phyloP scores from a whole-genome alignment of 2,329 filamentous ascomycete species.

The Lecanicillium sp. region DNA sequence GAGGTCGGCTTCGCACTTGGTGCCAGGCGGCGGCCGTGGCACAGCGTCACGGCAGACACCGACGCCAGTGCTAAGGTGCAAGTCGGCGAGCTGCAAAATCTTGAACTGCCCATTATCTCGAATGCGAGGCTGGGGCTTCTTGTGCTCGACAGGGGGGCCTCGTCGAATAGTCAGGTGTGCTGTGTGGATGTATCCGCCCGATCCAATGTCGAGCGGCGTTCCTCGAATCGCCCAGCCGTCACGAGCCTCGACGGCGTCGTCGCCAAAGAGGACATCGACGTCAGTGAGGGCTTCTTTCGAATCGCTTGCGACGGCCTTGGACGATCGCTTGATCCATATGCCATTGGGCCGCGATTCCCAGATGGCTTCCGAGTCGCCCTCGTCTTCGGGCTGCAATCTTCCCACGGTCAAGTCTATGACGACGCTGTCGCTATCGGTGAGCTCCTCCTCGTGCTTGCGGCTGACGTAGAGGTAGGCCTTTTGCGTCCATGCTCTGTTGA shows the following conservation, averaged over 20 bases:
- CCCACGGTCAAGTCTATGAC: constrained; percentile 73
- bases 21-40: constrained; percentile 62
- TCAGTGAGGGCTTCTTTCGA: constrained; percentile 68
- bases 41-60: constrained; percentile 82
- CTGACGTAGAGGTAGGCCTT: constrained; percentile 77
- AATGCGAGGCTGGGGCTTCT: constrained; percentile 69
- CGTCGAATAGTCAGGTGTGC: constrained; percentile 72
- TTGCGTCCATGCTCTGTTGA: constrained; percentile 64
- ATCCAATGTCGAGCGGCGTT: constrained; percentile 64
- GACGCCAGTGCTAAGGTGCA: constrained; percentile 86
- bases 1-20: constrained; percentile 83
- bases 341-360: constrained; percentile 77
- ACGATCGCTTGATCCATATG: constrained; percentile 73
- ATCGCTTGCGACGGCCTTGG: constrained; percentile 66
- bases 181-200: constrained; percentile 52
- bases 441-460: constrained; percentile 79
- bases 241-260: constrained; percentile 85
- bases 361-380: constrained; percentile 42
- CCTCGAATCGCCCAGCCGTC: constrained; percentile 76
- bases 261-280: constrained; percentile 80
- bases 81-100: constrained; percentile 91
- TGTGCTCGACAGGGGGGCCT: constrained; percentile 55
- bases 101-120: constrained; percentile 90
- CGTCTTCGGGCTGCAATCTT: constrained; percentile 55
- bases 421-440: constrained; percentile 65